These are phyloP conservation scores for Hypsizygus marmoreus DNA, from an alignment of 768 basidiomycete genomes.

Conservation along the genomic window DNA sequence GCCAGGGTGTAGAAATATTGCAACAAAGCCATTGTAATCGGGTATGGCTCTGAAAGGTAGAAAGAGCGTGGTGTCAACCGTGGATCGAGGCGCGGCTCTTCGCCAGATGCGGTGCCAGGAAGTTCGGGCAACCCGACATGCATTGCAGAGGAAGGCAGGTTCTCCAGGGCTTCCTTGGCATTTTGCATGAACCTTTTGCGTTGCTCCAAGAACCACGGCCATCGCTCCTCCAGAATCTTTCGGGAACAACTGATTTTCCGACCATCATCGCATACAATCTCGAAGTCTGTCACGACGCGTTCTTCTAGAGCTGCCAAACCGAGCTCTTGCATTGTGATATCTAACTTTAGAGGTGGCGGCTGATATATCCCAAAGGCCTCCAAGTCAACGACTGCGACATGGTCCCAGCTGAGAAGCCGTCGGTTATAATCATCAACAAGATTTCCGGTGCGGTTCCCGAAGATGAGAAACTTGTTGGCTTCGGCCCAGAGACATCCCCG, in stretches of 20 bases:
- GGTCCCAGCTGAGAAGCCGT: slow-evolving; percentile 87
- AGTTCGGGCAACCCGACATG: slow-evolving; percentile 65
- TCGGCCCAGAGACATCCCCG: slow-evolving; percentile 87
- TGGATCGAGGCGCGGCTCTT: slow-evolving; percentile 68
- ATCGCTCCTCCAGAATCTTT: slow-evolving; percentile 83
- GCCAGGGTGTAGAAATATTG: slow-evolving; percentile 93
- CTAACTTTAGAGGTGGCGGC: slow-evolving; percentile 68
- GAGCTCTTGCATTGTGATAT: slow-evolving; percentile 77
- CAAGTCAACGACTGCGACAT: slow-evolving; percentile 86
- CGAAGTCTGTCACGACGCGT: slow-evolving; percentile 82
- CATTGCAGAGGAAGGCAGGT: slow-evolving; percentile 60
- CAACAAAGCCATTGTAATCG: slow-evolving; percentile 83
- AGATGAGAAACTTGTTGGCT: slow-evolving; percentile 83
- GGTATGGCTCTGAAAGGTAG: slow-evolving; percentile 85
- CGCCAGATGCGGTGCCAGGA: slow-evolving; percentile 48
- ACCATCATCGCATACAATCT: slow-evolving; percentile 90
- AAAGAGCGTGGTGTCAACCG: slow-evolving; percentile 79
- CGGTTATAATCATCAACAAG: slow-evolving; percentile 93
- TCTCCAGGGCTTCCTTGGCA: slow-evolving; percentile 57
- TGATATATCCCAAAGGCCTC: slow-evolving; percentile 97
- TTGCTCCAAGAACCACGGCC: slow-evolving; percentile 93
- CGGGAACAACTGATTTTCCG: slow-evolving; percentile 81
- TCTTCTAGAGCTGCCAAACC: slow-evolving; percentile 86
- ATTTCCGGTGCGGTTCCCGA: slow-evolving; percentile 87
- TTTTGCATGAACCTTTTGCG: slow-evolving; percentile 57